Conservation (phyloP, 441 rosid species). For the Euphorbia schlechtendalii region DNA sequence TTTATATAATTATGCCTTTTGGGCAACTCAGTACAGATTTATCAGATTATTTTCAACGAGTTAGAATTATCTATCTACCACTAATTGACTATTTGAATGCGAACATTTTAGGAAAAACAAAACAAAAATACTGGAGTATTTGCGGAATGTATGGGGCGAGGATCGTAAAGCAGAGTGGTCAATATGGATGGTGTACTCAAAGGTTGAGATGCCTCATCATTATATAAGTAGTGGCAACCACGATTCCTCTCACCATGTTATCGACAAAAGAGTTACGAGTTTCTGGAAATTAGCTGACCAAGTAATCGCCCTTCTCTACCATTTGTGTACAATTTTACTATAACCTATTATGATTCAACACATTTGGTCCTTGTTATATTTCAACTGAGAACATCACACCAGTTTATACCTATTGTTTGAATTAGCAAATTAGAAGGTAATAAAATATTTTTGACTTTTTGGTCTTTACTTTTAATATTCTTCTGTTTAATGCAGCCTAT, state of each 20-base stretch:
- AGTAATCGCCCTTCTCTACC: slow-evolving; percentile 32
- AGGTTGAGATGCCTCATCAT: slow-evolving; percentile 89
- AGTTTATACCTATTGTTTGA: too few relatives aligned
- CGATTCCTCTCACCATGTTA: slow-evolving; percentile 45
- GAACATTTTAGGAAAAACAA: slow-evolving; percentile 45
- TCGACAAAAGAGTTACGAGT: slow-evolving; percentile 50
- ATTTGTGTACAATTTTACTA: not conserved
- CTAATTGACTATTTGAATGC: slow-evolving; percentile 11
- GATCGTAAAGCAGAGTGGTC: slow-evolving; percentile 97
- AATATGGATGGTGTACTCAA: slow-evolving; percentile 91
- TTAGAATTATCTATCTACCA: not conserved
- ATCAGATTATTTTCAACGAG: not conserved
- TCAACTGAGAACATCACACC: too few relatives aligned
- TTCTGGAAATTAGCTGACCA: slow-evolving; percentile 59
- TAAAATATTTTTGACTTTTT: too few relatives aligned
- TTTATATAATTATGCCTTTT: not conserved
- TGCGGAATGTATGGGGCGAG: slow-evolving; percentile 61
- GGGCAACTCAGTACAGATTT: not conserved
- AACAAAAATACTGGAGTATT: slow-evolving; percentile 52
- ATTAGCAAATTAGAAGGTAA: too few relatives aligned
- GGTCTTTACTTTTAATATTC: slow-evolving; percentile 17
- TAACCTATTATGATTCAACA: not conserved
- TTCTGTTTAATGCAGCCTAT: slow-evolving; percentile 49
- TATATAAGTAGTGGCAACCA: slow-evolving; percentile 62
- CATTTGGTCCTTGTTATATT: too few relatives aligned